Evolutionary conservation across 495 filamentous ascomycete genomes (phyloP).

Genomic region (Talaromyces thailandensis): DNA sequence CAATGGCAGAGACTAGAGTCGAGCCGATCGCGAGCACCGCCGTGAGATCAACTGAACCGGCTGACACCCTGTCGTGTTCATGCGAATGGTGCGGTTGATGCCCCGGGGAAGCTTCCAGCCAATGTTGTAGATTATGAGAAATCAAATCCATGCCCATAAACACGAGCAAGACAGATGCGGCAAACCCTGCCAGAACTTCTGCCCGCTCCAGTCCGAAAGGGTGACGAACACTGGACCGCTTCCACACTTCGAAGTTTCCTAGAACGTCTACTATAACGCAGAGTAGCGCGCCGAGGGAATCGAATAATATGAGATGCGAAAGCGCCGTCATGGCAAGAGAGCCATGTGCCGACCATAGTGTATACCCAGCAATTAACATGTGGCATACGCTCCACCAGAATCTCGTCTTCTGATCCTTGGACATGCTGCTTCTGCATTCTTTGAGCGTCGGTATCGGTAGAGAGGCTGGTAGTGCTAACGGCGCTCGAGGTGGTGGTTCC

Average conservation of each 20-base stretch:
- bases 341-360: slow-evolving; percentile 74
- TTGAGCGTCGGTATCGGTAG: slow-evolving; percentile 85
- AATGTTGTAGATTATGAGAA: slow-evolving; percentile 83
- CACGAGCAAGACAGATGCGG: slow-evolving; percentile 85
- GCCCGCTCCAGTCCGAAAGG: slow-evolving; percentile 89
- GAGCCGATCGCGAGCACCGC: slow-evolving; percentile 76
- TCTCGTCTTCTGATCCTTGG: slow-evolving; percentile 71
- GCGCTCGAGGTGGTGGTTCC: slow-evolving; percentile 81
- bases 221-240: slow-evolving; percentile 81
- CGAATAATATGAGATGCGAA: slow-evolving; percentile 88
- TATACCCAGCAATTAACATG: slow-evolving; percentile 67
- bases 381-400: slow-evolving; percentile 89
- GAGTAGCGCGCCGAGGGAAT: slow-evolving; percentile 85
- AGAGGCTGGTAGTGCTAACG: slow-evolving; percentile 83
- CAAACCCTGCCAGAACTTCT: slow-evolving; percentile 94
- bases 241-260: slow-evolving; percentile 96
- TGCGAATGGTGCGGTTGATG: slow-evolving; percentile 65
- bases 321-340: slow-evolving; percentile 90
- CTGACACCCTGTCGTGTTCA: slow-evolving; percentile 55
- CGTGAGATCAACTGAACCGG: slow-evolving; percentile 73
- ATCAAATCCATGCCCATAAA: slow-evolving; percentile 97
- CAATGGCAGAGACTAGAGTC: slow-evolving; percentile 80
- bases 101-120: slow-evolving; percentile 53
- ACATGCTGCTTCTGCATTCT: slow-evolving; percentile 80
- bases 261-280: slow-evolving; percentile 90